Conservation (phyloP, 345 rosid species). For the Sisymbrium irio region DNA sequence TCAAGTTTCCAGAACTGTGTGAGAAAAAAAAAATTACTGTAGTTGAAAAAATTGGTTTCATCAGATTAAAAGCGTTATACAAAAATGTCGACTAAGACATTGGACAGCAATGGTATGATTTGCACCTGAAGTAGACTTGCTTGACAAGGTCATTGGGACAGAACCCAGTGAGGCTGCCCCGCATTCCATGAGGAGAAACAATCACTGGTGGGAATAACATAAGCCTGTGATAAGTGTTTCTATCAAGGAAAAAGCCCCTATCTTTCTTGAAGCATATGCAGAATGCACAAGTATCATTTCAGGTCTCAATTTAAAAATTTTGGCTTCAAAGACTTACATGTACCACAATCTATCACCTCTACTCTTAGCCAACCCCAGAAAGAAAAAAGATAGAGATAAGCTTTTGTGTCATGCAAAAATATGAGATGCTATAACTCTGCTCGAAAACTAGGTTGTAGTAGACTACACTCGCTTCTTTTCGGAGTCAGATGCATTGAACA, state of each 20-base stretch:
- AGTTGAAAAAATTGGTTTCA: constrained; percentile 11
- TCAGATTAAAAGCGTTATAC: constrained; percentile 2
- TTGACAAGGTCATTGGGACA: constrained; percentile 93
- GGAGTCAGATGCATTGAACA: neutral
- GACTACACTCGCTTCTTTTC: constrained; percentile 6
- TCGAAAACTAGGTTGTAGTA: constrained; percentile 11
- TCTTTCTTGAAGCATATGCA: constrained; percentile 20
- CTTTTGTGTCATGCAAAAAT: neutral
- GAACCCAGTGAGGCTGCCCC: constrained; percentile 86
- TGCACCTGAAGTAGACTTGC: constrained; percentile 82
- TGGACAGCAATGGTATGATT: constrained; percentile 1
- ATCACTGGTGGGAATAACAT: constrained; percentile 56
- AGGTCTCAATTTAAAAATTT: neutral
- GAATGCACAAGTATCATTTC: neutral
- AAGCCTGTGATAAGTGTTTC: constrained; percentile 28
- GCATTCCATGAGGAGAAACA: constrained; percentile 97
- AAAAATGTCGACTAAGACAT: neutral
- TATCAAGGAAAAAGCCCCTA: constrained; percentile 20
- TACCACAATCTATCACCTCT: constrained; percentile 4
- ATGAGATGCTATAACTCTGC: constrained; percentile 11
- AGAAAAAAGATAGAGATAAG: neutral
- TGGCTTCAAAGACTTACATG: neutral
- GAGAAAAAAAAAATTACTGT: constrained; percentile 18
- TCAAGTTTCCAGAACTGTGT: constrained; percentile 58
- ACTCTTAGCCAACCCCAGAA: constrained; percentile 9